phyloP scores from a whole-genome alignment of 1,284 basidiomycete genomes.

The Chalciporus piperatoides region DNA sequence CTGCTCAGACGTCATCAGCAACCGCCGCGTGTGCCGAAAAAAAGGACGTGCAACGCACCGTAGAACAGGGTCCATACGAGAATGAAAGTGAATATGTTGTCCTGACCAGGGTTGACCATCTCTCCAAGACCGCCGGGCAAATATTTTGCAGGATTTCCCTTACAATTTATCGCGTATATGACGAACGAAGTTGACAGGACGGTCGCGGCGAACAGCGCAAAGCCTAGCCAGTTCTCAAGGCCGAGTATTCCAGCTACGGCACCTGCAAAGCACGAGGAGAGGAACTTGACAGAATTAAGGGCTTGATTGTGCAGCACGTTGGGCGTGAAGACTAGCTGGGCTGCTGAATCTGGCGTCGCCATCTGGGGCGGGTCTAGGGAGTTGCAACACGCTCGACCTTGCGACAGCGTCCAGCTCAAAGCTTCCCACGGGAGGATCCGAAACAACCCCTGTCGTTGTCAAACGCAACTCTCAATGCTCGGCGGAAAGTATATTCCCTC shows the following conservation, averaged over 20 bases:
- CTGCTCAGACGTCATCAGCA: conserved; percentile 23
- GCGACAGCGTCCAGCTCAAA: neutral
- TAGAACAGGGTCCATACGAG: conserved; percentile 88
- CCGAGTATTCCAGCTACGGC: conserved; percentile 84
- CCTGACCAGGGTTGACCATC: conserved; percentile 76
- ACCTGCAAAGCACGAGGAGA: conserved; percentile 80
- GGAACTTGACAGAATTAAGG: conserved; percentile 65
- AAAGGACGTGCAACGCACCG: conserved; percentile 51
- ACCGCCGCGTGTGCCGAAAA: conserved; percentile 33
- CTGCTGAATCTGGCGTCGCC: conserved; percentile 44
- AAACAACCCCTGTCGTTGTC: conserved; percentile 7
- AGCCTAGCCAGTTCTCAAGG: conserved; percentile 78
- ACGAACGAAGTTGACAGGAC: conserved; percentile 63
- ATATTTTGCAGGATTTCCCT: conserved; percentile 55
- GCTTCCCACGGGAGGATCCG: conserved; percentile 19
- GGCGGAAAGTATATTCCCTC: too few species aligned
- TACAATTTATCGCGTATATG: conserved; percentile 69
- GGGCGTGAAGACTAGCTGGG: conserved; percentile 65
- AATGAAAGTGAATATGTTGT: conserved; percentile 83
- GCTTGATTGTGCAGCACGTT: conserved; percentile 70
- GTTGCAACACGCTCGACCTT: neutral
- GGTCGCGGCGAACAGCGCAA: conserved; percentile 69
- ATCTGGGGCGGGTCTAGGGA: conserved; percentile 12
- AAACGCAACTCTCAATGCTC: neutral
- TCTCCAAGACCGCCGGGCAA: conserved; percentile 60